Conservation (phyloP, 2,329 filamentous ascomycete species). For the Trichophaea hybrida region DNA sequence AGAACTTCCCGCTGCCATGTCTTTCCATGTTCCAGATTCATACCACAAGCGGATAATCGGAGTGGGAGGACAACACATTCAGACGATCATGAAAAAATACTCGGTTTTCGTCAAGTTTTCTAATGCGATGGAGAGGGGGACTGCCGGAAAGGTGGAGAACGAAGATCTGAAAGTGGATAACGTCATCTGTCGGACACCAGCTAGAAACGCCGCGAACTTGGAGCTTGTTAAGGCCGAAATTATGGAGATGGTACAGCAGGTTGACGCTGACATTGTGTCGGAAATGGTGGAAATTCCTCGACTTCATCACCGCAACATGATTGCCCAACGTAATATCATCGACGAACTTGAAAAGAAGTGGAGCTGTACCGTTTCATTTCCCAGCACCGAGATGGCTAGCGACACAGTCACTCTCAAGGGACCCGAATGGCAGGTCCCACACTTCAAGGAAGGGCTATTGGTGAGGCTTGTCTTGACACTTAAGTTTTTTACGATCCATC, state of each 20-base stretch:
- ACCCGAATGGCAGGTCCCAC: conserved; percentile 93
- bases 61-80: conserved; percentile 95
- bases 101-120: conserved; percentile 99
- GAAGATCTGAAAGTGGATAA: conserved; percentile 91
- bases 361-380: conserved; percentile 99
- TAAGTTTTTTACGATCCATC: no score
- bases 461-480: conserved; percentile 35
- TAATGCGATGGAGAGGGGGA: conserved; percentile 91
- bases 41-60: conserved; percentile 99
- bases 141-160: conserved; percentile 54
- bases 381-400: conserved; percentile 91
- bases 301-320: conserved; percentile 85
- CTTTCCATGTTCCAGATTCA: conserved; percentile 96
- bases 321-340: conserved; percentile 70
- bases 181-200: conserved; percentile 93
- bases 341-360: conserved; percentile 96
- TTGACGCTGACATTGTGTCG: conserved; percentile 57
- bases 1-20: conserved; percentile 98
- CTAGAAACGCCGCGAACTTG: conserved; percentile 88
- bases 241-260: conserved; percentile 97
- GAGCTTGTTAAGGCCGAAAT: conserved; percentile 98
- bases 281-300: conserved; percentile 36
- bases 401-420: conserved; percentile 92
- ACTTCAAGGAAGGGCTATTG: conserved; percentile 89
- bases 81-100: conserved; percentile 99